Conservation (phyloP, 129 eudicot genomes). For the Deinandra increscens region DNA sequence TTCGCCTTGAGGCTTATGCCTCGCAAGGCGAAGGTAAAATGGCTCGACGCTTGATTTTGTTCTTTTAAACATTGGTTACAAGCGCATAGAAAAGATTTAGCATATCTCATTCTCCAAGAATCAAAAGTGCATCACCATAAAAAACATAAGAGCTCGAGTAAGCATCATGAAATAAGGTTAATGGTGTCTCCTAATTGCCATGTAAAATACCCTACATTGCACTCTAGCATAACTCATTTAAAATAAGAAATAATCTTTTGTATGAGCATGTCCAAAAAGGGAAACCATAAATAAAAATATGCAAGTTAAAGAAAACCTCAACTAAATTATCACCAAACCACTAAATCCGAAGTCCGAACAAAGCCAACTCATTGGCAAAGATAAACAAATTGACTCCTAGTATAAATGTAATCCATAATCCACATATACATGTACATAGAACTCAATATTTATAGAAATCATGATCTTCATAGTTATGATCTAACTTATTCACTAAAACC, state of each 20-base stretch:
- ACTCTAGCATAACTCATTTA: not conserved
- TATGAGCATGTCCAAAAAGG: not conserved
- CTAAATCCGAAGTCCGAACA: not conserved
- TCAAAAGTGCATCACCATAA: not conserved
- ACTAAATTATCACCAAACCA: not conserved
- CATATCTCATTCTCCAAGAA: not conserved
- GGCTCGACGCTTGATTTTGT: too few species aligned
- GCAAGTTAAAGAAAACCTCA: not conserved
- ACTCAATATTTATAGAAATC: not conserved
- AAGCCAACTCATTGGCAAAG: not conserved
- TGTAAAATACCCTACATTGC: not conserved
- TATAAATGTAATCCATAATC: not conserved
- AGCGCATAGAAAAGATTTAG: not conserved
- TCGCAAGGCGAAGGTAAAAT: too few species aligned
- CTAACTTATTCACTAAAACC: slow-evolving; percentile 7
- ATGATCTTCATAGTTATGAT: not conserved
- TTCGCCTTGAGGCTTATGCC: too few species aligned
- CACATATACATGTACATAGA: not conserved
- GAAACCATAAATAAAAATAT: not conserved
- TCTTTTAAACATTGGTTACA: too few species aligned
- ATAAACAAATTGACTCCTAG: not conserved
- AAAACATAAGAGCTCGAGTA: not conserved
- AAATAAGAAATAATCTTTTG: not conserved
- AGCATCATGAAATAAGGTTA: too few species aligned
- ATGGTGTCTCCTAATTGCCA: not conserved